These are phyloP conservation scores for Ascocoryne sarcoides DNA, from an alignment of 2,329 filamentous ascomycete species.

Conservation along the genomic window DNA sequence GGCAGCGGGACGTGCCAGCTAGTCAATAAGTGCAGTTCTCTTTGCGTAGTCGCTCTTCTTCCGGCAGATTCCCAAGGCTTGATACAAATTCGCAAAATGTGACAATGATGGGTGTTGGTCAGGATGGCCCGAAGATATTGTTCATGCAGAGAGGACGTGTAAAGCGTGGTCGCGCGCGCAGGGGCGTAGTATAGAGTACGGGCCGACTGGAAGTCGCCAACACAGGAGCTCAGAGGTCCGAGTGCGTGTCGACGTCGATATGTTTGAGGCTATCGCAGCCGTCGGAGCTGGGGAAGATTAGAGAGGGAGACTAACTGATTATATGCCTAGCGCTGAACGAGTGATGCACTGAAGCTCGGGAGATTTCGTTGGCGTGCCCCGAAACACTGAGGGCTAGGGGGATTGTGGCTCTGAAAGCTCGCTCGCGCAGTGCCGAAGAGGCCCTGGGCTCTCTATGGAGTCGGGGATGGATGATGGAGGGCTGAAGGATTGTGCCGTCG, in stretches of 20 bases:
- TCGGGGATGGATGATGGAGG: no score
- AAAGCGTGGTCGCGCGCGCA: conserved; percentile 3
- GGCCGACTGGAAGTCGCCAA: conserved; percentile 4
- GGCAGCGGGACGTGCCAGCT: no score
- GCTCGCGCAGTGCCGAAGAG: background rate
- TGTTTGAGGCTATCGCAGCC: conserved; percentile 3
- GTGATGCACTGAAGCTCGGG: conserved; percentile 8
- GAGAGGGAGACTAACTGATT: conserved; percentile 19
- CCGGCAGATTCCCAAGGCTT: no score
- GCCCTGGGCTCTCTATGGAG: no score
- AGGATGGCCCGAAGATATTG: no score
- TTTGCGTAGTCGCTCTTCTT: no score
- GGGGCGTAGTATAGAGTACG: conserved; percentile 2
- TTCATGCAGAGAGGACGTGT: conserved; percentile 3
- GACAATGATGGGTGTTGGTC: no score
- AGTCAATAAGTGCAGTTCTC: no score
- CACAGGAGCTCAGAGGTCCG: background rate
- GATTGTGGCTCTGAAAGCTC: background rate
- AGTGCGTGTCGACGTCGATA: conserved; percentile 2
- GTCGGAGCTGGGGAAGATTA: conserved; percentile 5
- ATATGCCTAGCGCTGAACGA: conserved; percentile 14
- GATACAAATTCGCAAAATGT: no score
- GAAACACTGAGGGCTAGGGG: background rate
- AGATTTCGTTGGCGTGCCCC: conserved; percentile 13
- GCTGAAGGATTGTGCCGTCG: background rate